Evolutionary conservation across 2,329 filamentous ascomycete genomes (phyloP).

Genomic region (Ascocoryne sarcoides): DNA sequence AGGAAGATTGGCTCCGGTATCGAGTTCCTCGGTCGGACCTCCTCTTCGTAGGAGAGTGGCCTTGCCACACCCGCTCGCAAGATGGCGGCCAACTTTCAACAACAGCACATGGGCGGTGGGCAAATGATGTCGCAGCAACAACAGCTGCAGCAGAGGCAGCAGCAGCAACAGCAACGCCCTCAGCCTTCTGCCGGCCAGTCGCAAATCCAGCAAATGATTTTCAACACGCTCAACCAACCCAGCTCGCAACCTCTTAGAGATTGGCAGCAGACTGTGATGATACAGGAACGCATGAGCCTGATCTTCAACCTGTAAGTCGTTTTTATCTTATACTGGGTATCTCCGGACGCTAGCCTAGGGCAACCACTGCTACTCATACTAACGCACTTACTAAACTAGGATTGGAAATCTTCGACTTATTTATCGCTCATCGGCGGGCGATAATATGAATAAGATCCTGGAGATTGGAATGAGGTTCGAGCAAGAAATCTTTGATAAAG

Average conservation of each 20-base stretch:
- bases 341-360: neutral
- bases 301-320: conserved; percentile 28
- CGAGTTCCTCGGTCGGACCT: neutral
- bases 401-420: conserved; percentile 24
- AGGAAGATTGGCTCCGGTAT: neutral
- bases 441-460: conserved; percentile 20
- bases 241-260: conserved; percentile 19
- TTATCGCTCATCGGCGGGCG: conserved; percentile 16
- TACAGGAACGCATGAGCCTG: conserved; percentile 24
- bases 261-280: conserved; percentile 21
- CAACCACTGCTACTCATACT: too few species aligned
- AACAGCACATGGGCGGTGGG: conserved; percentile 23
- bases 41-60: neutral
- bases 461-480: conserved; percentile 26
- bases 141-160: conserved; percentile 18
- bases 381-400: conserved; percentile 11
- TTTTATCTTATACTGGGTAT: neutral
- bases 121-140: conserved; percentile 24
- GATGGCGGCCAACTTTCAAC: conserved; percentile 28
- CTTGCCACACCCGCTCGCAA: conserved; percentile 17
- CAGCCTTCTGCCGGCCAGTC: conserved; percentile 5
- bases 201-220: conserved; percentile 25
- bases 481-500: conserved; percentile 24
- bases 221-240: conserved; percentile 16
- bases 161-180: conserved; percentile 8